Percentiles rank a stretch among this genome's conserved stretches.
Conservation (phyloP, 352 stramenopile genomes). For the Phytophthora citricola region DNA sequence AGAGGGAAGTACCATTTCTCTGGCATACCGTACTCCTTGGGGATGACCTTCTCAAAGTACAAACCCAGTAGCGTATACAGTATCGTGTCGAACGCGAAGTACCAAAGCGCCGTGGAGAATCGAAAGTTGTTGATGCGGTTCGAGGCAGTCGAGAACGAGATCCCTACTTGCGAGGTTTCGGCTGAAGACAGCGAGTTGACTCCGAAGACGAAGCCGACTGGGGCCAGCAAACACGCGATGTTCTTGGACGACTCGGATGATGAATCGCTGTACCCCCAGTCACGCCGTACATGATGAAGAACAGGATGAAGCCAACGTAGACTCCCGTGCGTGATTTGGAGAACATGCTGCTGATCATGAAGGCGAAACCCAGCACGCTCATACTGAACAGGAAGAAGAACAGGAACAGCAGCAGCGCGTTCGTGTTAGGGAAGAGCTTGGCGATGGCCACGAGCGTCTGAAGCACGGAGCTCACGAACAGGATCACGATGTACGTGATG, state of each 20-base stretch:
- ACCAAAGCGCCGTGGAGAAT: constrained; percentile 51
- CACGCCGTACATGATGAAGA: constrained; percentile 45
- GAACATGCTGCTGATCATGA: constrained; percentile 46
- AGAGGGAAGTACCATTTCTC: constrained; percentile 91
- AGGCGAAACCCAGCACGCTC: constrained; percentile 42
- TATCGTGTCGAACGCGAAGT: constrained; percentile 83
- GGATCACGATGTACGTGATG: constrained; percentile 42
- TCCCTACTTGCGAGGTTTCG: constrained; percentile 52
- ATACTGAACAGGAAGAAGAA: constrained; percentile 44
- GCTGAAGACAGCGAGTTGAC: constrained; percentile 60
- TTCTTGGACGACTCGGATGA: constrained; percentile 41
- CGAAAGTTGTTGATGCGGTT: constrained; percentile 39
- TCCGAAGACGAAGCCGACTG: constrained; percentile 43
- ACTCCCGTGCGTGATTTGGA: constrained; percentile 40
- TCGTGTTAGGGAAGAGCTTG: constrained; percentile 43
- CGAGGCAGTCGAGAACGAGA: constrained; percentile 51
- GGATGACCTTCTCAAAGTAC: constrained; percentile 91
- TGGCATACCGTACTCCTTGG: constrained; percentile 67
- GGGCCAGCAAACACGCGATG: constrained; percentile 56
- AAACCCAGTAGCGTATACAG: constrained; percentile 85
- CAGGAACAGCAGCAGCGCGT: constrained; percentile 32
- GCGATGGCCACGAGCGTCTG: constrained; percentile 32
- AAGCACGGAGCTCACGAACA: constrained; percentile 42
- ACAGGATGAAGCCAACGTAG: constrained; percentile 42
- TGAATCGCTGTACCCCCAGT: constrained; percentile 54